Conservation (phyloP, 2,329 filamentous ascomycete species). For the Colletotrichum endophyticum region DNA sequence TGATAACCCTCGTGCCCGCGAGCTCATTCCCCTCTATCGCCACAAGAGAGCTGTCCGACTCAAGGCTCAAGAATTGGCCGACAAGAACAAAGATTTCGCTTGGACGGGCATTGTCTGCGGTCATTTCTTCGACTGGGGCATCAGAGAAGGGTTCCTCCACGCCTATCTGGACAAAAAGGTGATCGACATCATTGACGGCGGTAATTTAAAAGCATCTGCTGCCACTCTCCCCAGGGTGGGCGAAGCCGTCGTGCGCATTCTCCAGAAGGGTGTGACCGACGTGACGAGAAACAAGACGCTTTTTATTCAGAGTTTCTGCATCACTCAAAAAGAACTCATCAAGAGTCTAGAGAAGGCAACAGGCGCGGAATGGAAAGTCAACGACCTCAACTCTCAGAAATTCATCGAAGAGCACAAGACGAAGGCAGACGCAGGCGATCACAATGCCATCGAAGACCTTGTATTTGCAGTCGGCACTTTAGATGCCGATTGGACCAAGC, state of each 20-base stretch:
- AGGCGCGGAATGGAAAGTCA: conserved; percentile 32
- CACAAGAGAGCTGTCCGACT: conserved; percentile 37
- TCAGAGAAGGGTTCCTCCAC: conserved; percentile 39
- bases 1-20: conserved; percentile 32
- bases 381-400: conserved; percentile 38
- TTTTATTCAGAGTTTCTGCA: conserved; percentile 46
- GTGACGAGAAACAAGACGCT: conserved; percentile 36
- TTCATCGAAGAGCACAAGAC: conserved; percentile 43
- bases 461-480: conserved; percentile 54
- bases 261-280: conserved; percentile 27
- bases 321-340: conserved; percentile 39
- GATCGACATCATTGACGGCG: conserved; percentile 39
- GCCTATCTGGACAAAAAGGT: conserved; percentile 31
- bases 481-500: conserved; percentile 52
- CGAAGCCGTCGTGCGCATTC: conserved; percentile 36
- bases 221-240: conserved; percentile 38
- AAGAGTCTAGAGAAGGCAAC: conserved; percentile 36
- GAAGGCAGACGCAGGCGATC: conserved; percentile 41
- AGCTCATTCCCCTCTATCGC: conserved; percentile 40
- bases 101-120: conserved; percentile 44
- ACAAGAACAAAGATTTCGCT: conserved; percentile 27
- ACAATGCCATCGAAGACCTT: conserved; percentile 47
- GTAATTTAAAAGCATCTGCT: conserved; percentile 34
- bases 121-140: conserved; percentile 48
- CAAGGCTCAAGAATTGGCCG: conserved; percentile 31